Percentiles rank a stretch among this genome's conserved stretches.
phyloP scores from a whole-genome alignment of 768 basidiomycete species.

The Astraeus odoratus region DNA sequence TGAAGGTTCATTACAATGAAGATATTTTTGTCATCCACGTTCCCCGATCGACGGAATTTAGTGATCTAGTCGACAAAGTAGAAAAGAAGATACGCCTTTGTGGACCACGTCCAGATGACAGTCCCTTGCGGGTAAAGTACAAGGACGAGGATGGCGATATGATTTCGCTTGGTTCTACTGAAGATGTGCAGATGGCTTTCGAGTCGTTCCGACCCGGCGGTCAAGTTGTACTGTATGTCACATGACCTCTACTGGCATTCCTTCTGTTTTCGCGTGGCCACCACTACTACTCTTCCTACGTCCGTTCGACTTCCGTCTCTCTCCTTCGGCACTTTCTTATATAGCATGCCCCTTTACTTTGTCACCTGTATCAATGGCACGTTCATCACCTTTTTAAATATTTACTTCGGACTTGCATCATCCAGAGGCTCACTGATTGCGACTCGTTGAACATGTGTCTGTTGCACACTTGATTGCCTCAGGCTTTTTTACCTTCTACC shows the following conservation, averaged over 20 bases:
- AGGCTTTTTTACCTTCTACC: neutral
- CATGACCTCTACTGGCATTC: slow-evolving; percentile 37
- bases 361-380: slow-evolving; percentile 11
- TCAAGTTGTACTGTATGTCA: slow-evolving; percentile 77
- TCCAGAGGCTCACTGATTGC: slow-evolving; percentile 5
- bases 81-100: slow-evolving; percentile 90
- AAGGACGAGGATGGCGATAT: slow-evolving; percentile 90
- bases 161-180: slow-evolving; percentile 81
- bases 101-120: slow-evolving; percentile 71
- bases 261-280: slow-evolving; percentile 3
- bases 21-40: slow-evolving; percentile 96
- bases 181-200: slow-evolving; percentile 93
- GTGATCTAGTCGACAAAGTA: slow-evolving; percentile 82
- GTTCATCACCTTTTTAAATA: slow-evolving; percentile 4
- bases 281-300: neutral
- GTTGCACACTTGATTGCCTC: neutral
- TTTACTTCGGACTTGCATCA: slow-evolving; percentile 12
- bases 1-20: slow-evolving; percentile 92
- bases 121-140: slow-evolving; percentile 82
- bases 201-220: slow-evolving; percentile 74
- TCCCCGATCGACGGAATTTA: slow-evolving; percentile 68
- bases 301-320: slow-evolving; percentile 10
- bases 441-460: neutral
- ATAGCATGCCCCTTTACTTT: slow-evolving; percentile 6
- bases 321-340: slow-evolving; percentile 8